Conservation (phyloP, 495 filamentous ascomycete species). For the Friedmanniomyces simplex region DNA sequence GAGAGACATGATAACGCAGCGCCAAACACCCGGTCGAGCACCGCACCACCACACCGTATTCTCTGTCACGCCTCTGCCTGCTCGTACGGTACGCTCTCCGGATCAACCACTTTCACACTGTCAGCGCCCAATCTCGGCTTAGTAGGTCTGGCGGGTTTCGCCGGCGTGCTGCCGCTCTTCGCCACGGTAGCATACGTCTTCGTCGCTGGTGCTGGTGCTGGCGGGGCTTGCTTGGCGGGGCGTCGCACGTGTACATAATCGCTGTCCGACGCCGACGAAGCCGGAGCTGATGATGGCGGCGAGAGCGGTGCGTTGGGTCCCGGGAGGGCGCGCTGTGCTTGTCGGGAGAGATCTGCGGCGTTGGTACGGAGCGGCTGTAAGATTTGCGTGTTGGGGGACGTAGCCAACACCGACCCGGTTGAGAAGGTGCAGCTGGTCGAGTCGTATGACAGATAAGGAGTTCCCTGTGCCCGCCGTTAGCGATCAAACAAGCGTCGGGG, state of each 20-base stretch:
- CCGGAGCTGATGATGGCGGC: background rate
- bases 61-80: background rate
- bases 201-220: background rate
- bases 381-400: background rate
- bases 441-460: constrained; percentile 7
- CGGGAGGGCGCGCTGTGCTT: background rate
- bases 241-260: background rate
- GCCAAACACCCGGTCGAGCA: too few relatives aligned
- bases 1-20: background rate
- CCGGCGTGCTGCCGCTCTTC: background rate
- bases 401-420: background rate
- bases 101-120: background rate
- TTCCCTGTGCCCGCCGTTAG: background rate
- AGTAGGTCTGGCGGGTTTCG: background rate
- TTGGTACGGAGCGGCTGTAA: background rate
- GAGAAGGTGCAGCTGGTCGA: background rate
- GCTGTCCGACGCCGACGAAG: background rate
- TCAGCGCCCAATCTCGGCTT: background rate
- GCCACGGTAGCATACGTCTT: background rate
- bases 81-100: background rate
- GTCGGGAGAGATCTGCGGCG: background rate
- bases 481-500: background rate
- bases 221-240: background rate
- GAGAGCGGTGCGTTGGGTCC: background rate
- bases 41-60: background rate